Evolutionary conservation across 1,139 yeast genomes (phyloP).

Genomic region (Kodamaea alishanica): DNA sequence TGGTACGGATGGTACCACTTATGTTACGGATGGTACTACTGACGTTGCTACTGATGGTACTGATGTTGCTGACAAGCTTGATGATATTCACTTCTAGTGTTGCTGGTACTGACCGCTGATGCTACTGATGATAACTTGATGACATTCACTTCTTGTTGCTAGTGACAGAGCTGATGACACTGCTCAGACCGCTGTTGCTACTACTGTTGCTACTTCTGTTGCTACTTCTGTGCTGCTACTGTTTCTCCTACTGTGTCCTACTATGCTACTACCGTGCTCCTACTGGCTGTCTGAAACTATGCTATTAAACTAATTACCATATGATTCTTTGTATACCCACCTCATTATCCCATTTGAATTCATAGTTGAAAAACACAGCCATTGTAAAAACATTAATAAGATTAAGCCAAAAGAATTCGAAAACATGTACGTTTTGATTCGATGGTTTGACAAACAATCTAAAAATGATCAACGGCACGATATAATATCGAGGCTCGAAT

Average conservation of each 20-base stretch:
- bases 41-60: too few relatives aligned
- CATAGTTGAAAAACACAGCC: constrained; percentile 53
- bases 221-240: too few relatives aligned
- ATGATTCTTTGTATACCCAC: constrained; percentile 72
- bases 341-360: constrained; percentile 69
- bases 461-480: constrained; percentile 75
- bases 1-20: too few relatives aligned
- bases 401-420: constrained; percentile 63
- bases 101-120: too few relatives aligned
- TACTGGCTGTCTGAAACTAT: not conserved
- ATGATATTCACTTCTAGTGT: not conserved
- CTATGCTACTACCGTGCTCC: too few relatives aligned
- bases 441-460: constrained; percentile 53
- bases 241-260: too few relatives aligned
- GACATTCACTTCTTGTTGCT: not conserved
- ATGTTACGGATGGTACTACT: too few relatives aligned
- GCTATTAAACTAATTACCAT: constrained; percentile 50
- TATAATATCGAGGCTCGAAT: constrained; percentile 90
- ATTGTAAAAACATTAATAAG: constrained; percentile 52
- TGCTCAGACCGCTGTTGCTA: too few relatives aligned
- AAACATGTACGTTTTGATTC: constrained; percentile 19
- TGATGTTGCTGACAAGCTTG: not conserved
- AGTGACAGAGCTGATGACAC: too few relatives aligned
- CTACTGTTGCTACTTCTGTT: too few relatives aligned
- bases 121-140: not conserved